These are phyloP conservation scores for Xylariomycetidae sp. DNA, from an alignment of 2,329 filamentous ascomycete genomes.

Conservation along the genomic window DNA sequence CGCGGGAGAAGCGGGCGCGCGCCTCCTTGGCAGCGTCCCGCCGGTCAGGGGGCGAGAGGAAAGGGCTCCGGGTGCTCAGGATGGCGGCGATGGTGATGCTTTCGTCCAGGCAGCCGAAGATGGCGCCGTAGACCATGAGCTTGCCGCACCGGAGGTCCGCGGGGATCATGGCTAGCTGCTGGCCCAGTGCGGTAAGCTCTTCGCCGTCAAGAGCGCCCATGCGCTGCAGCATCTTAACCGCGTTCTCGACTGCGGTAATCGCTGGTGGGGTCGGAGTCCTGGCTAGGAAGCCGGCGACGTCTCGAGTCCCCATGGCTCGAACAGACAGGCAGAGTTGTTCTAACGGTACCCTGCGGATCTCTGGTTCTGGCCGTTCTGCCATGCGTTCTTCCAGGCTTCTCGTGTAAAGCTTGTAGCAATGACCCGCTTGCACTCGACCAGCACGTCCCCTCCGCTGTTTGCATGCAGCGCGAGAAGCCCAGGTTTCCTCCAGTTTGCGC, in stretches of 20 bases:
- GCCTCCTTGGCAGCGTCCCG: constrained; percentile 78
- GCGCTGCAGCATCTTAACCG: constrained; percentile 69
- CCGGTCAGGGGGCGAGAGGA: constrained; percentile 77
- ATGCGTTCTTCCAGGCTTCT: constrained; percentile 80
- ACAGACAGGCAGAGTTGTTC: constrained; percentile 94
- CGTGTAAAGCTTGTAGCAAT: constrained; percentile 95
- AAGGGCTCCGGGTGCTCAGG: constrained; percentile 83
- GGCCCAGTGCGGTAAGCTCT: constrained; percentile 84
- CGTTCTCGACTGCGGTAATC: constrained; percentile 78
- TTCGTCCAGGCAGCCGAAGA: constrained; percentile 87
- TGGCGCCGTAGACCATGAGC: constrained; percentile 89
- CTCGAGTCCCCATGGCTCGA: constrained; percentile 85
- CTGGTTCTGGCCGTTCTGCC: constrained; percentile 83
- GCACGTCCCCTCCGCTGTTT: constrained; percentile 92
- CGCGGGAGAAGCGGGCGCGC: constrained; percentile 65
- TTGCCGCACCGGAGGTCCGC: constrained; percentile 91
- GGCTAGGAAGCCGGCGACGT: constrained; percentile 76
- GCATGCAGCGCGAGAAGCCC: constrained; percentile 89
- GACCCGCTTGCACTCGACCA: constrained; percentile 84
- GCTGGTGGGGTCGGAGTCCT: constrained; percentile 88
- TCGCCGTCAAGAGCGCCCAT: constrained; percentile 88
- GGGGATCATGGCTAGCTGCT: constrained; percentile 91
- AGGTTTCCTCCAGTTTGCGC: constrained; percentile 89
- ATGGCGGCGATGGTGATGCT: constrained; percentile 87
- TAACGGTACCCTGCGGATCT: constrained; percentile 86